These are phyloP conservation scores for Kwoniella europaea DNA, from an alignment of 768 basidiomycete species.

Conservation along the genomic window DNA sequence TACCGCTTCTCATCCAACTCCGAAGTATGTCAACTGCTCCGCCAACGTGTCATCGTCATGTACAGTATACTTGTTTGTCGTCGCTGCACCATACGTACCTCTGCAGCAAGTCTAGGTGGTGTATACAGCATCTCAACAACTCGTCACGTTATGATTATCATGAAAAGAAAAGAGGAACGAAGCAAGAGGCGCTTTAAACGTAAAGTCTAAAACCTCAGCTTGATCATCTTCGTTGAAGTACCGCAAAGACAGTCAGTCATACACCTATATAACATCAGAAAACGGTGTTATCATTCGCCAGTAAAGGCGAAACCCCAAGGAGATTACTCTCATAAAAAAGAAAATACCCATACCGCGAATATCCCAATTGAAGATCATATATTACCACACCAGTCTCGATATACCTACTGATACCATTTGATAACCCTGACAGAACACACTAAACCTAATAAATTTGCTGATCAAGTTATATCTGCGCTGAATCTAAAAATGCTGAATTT, in stretches of 20 bases:
- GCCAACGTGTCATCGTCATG: too few species aligned
- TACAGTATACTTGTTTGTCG: not conserved
- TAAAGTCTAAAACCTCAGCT: not conserved
- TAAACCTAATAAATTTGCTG: not conserved
- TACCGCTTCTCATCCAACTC: not conserved
- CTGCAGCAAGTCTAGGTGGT: not conserved
- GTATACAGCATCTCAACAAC: not conserved
- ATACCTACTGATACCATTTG: too few species aligned
- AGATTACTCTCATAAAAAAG: not conserved
- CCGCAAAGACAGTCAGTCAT: not conserved
- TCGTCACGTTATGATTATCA: not conserved
- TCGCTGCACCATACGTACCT: not conserved
- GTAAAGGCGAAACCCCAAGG: not conserved
- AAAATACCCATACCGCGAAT: not conserved
- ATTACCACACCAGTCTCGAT: too few species aligned
- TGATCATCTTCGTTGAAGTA: not conserved
- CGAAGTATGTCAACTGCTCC: not conserved
- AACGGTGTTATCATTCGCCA: too few species aligned
- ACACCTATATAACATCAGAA: not conserved
- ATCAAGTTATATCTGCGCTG: not conserved
- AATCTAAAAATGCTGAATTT: conserved; percentile 22
- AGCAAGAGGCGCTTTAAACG: not conserved
- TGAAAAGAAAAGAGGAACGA: not conserved
- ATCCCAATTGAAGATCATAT: too few species aligned
- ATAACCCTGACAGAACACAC: not conserved